A percentile compares a stretch with the other conserved stretches of the same genome.
Evolutionary conservation across 192 early-diverging fungal genomes (phyloP).

Genomic region (Bifiguratus adelaidae): DNA sequence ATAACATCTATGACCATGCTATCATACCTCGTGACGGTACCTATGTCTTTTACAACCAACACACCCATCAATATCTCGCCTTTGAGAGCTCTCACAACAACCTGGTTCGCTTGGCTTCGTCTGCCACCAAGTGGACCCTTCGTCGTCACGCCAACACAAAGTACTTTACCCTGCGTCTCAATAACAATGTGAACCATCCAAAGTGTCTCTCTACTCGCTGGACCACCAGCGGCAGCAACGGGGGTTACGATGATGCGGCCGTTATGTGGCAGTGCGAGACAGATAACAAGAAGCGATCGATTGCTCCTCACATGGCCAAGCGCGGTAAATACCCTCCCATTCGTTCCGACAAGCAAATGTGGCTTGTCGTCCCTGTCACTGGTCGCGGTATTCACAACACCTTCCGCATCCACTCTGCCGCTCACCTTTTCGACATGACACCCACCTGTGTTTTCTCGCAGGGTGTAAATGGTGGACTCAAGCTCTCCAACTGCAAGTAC

Average conservation of each 20-base stretch:
- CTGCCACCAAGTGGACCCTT: neutral
- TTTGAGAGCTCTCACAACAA: slow-evolving; percentile 1
- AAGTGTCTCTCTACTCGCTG: slow-evolving; percentile 18
- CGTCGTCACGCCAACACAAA: slow-evolving; percentile 8
- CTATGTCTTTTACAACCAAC: slow-evolving; percentile 4
- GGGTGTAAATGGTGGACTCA: slow-evolving; percentile 8
- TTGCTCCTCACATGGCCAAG: neutral
- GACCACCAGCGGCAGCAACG: slow-evolving; percentile 7
- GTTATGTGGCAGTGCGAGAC: slow-evolving; percentile 22
- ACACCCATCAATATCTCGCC: neutral
- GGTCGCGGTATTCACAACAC: slow-evolving; percentile 2
- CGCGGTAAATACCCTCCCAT: slow-evolving; percentile 5
- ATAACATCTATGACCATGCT: slow-evolving; percentile 1
- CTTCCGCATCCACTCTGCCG: slow-evolving; percentile 8
- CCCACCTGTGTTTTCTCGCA: slow-evolving; percentile 7
- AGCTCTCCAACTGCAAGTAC: slow-evolving; percentile 6
- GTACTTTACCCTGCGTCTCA: slow-evolving; percentile 9
- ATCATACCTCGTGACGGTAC: neutral
- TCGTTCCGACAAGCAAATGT: slow-evolving; percentile 7
- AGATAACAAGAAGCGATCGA: slow-evolving; percentile 3
- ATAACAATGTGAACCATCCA: slow-evolving; percentile 5
- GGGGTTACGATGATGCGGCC: slow-evolving; percentile 12
- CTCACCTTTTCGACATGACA: slow-evolving; percentile 16
- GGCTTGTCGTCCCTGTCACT: slow-evolving; percentile 8
- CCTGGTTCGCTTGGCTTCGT: neutral